These are phyloP conservation scores for Apophysomyces variabilis DNA, from an alignment of 371 early-diverging fungal genomes.

Conservation along the genomic window DNA sequence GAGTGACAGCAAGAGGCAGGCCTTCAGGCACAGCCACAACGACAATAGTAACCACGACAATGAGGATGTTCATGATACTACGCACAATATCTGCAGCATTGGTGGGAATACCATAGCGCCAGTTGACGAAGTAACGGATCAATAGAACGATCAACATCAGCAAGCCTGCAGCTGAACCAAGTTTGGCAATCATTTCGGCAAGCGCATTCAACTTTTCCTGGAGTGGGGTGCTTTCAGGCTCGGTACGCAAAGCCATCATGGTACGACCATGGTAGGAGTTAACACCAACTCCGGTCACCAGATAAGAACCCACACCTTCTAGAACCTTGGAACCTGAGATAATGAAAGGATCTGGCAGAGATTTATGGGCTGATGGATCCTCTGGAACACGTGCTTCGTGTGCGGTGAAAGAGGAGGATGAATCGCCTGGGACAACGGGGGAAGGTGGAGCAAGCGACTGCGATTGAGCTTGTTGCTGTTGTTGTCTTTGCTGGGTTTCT, in stretches of 20 bases:
- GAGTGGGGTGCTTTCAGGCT: conserved; percentile 71
- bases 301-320: conserved; percentile 80
- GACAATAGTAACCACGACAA: conserved; percentile 74
- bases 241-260: conserved; percentile 73
- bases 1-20: conserved; percentile 79
- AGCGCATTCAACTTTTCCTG: conserved; percentile 71
- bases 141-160: conserved; percentile 68
- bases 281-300: conserved; percentile 73
- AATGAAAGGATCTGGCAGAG: conserved; percentile 68
- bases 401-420: too few relatives aligned
- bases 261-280: conserved; percentile 80
- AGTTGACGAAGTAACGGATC: conserved; percentile 64
- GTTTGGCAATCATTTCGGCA: conserved; percentile 75
- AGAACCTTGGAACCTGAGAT: conserved; percentile 76
- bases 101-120: conserved; percentile 36
- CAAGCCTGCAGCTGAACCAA: conserved; percentile 70
- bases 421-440: too few relatives aligned
- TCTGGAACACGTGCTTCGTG: too few relatives aligned
- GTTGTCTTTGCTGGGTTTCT: conserved; percentile 6
- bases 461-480: too few relatives aligned
- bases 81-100: conserved; percentile 48
- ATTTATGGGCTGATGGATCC: conserved; percentile 15
- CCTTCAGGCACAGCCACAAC: conserved; percentile 88
- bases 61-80: conserved; percentile 66
- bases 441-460: too few relatives aligned